Percentiles rank a stretch among this genome's conserved stretches.
Conservation (phyloP, 805 yeast genomes). For the Wickerhamiella bombiphila region DNA sequence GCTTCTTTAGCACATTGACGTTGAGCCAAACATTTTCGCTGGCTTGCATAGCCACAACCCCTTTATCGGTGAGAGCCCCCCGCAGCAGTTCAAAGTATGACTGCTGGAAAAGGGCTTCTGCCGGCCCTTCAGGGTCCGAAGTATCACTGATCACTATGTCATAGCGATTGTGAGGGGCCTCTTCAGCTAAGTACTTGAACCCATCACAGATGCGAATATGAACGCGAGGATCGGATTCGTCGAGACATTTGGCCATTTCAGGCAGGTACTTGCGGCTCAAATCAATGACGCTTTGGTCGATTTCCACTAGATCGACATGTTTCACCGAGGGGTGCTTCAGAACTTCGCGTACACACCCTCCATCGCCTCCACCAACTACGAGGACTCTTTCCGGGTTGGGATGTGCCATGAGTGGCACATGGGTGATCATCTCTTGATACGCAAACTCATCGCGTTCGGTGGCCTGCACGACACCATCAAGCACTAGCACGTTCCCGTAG, state of each 20-base stretch:
- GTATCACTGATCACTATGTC: slow-evolving; percentile 87
- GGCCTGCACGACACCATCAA: slow-evolving; percentile 83
- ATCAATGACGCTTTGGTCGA: slow-evolving; percentile 68
- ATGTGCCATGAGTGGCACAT: slow-evolving; percentile 68
- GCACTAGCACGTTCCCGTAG: slow-evolving; percentile 77
- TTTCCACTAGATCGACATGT: slow-evolving; percentile 67
- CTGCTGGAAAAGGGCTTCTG: slow-evolving; percentile 71
- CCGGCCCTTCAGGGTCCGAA: slow-evolving; percentile 93
- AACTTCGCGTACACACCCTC: slow-evolving; percentile 83
- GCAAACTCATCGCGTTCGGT: slow-evolving; percentile 89
- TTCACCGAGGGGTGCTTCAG: slow-evolving; percentile 55
- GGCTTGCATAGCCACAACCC: slow-evolving; percentile 71
- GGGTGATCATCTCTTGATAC: slow-evolving; percentile 84
- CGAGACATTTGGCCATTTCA: slow-evolving; percentile 40
- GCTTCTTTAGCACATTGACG: slow-evolving; percentile 63
- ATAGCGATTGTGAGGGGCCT: slow-evolving; percentile 31
- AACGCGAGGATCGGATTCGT: slow-evolving; percentile 48
- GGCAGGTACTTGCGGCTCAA: slow-evolving; percentile 62
- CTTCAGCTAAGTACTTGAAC: slow-evolving; percentile 48
- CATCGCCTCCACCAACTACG: slow-evolving; percentile 93
- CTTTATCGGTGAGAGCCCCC: slow-evolving; percentile 46
- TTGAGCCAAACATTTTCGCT: slow-evolving; percentile 84
- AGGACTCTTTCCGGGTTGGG: slow-evolving; percentile 58
- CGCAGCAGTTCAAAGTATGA: slow-evolving; percentile 56
- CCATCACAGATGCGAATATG: slow-evolving; percentile 66